Base-by-base conservation (phyloP, 2,329 filamentous ascomycete genomes). In the Aspergillus neoniger region DNA sequence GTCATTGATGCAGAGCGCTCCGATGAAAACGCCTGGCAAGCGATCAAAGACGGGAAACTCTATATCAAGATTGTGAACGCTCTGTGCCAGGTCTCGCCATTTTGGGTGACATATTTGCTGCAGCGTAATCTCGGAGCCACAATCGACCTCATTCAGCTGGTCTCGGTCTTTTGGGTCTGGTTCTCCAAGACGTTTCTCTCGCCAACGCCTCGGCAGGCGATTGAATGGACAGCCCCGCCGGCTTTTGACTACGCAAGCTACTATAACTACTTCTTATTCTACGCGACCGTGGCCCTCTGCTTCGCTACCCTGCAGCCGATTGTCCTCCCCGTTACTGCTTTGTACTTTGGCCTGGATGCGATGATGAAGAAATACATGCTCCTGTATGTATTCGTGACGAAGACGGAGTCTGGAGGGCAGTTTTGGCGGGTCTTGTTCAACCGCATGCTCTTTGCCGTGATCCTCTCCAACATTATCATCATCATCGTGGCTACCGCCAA, bases 181-280 rank as follows among this genome's bases (percentile, higher is more conserved):
- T 90, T 95, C 74, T 86, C 89, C 63, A 89, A 92, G 72, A 94
- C 89, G 58, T 95, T 97, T 70, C 85, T 91, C 25, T 89, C 87
- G 63, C 94, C 94, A 3, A 98, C 95, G 2, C 95, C 95, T 5
- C 85, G 95, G 67, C 90, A 96, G 74, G 82, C 95, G 67, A 98
- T 98, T 67, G 91, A 96, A 75, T 86, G 95, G 71, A 96, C 93
- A 0, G 95, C 95, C 3, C 95, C 95, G 1, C 93, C 91, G 2
- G 83, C 91, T 0, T 97, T 99, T 74, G 93, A 98, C 68, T 98
- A 97, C 72, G 92, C 95, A 60, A 92, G 87, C 68, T 98, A 98
- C 79, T 99, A 97, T 84, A 98, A 97, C 76, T 98, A 96, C 76
- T 97, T 97, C 77, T 82, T 98, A 30, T 99, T 91, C 79, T 99